Conservation (phyloP, 2,329 filamentous ascomycete species). For the Fusarium sublunatum region DNA sequence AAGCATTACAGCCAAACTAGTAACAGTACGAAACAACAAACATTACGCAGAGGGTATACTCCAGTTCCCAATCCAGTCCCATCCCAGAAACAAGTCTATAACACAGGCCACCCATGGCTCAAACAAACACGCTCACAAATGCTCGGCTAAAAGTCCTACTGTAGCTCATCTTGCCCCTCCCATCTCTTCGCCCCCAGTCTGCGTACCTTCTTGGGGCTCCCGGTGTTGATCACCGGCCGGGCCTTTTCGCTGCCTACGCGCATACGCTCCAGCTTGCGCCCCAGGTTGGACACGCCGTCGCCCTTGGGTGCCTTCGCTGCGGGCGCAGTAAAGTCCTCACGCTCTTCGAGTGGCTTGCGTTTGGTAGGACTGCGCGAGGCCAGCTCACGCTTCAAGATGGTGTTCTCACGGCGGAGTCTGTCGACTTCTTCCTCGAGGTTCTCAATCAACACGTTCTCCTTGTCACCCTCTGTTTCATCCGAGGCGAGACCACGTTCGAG, state of each 20-base stretch:
- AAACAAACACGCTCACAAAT: conserved; percentile 3
- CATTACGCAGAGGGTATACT: conserved; percentile 45
- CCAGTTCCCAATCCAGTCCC: conserved; percentile 26
- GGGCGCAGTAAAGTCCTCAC: conserved; percentile 58
- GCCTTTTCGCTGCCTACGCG: conserved; percentile 56
- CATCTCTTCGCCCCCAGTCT: conserved; percentile 61
- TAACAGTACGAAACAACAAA: conserved; percentile 21
- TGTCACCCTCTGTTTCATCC: conserved; percentile 64
- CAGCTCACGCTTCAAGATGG: conserved; percentile 73
- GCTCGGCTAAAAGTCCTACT: conserved; percentile 36
- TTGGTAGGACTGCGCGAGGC: conserved; percentile 71
- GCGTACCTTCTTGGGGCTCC: conserved; percentile 66
- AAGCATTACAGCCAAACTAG: neutral
- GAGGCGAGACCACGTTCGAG: conserved; percentile 61
- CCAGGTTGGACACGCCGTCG: conserved; percentile 53
- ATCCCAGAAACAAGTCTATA: conserved; percentile 30
- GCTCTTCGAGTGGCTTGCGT: conserved; percentile 65
- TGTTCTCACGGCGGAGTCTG: conserved; percentile 72
- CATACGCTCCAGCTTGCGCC: conserved; percentile 63
- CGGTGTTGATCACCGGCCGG: conserved; percentile 45
- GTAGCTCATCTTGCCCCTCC: conserved; percentile 58
- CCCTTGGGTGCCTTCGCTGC: conserved; percentile 24
- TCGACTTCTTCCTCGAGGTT: conserved; percentile 79
- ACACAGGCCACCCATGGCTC: conserved; percentile 5
- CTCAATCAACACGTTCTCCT: conserved; percentile 71